Evolutionary conservation across 495 filamentous ascomycete species (phyloP), one percentile per base, ranked within the genome.

Genomic region (Physcia stellaris): DNA sequence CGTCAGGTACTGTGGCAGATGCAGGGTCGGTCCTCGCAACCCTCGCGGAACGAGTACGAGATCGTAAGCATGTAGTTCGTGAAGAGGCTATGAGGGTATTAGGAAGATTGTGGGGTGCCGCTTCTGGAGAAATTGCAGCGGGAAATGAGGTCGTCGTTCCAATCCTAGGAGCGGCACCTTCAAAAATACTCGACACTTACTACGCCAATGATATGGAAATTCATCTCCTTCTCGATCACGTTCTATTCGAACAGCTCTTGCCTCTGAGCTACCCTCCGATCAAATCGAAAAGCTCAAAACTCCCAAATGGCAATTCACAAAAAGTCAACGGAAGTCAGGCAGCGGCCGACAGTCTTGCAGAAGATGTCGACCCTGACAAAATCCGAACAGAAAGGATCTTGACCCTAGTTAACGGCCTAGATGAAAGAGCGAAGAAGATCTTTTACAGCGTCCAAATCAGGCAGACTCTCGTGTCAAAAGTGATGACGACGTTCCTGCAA

Each of bases 151-250:
- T 70, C 6, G 77, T 93, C 12, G 68, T 66, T 4, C 63, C 72
- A 17, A 64, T 85, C 10, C 60, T 99, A 9, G 78, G 78, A 11
- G 77, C 77, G 32, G 83, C 86, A 30, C 88, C 90, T 10, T 79
- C 77, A 2, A 86, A 77, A 50, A 86, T 96, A 26, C 74, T 93
- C 39, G 85, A 86, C 48, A 77, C 83, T 1, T 83, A 79, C 44
- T 99, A 94, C 52, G 80, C 87, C 32, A 95, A 95, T 52, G 86
- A 95, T 51, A 62, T 63, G 4, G 86, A 94, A 42, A 73, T 95
- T 37, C 87, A 86, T 54, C 70, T 81, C 16, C 60, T 86, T 32
- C 66, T 95, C 23, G 87, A 95, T 42, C 75, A 77, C 16, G 83
- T 88, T n/a, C 58, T 93, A 29, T 92, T 77, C 56, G 86, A 94